Evolutionary conservation across 2,329 filamentous ascomycete genomes (phyloP).

Genomic region (Colletotrichum sp.): DNA sequence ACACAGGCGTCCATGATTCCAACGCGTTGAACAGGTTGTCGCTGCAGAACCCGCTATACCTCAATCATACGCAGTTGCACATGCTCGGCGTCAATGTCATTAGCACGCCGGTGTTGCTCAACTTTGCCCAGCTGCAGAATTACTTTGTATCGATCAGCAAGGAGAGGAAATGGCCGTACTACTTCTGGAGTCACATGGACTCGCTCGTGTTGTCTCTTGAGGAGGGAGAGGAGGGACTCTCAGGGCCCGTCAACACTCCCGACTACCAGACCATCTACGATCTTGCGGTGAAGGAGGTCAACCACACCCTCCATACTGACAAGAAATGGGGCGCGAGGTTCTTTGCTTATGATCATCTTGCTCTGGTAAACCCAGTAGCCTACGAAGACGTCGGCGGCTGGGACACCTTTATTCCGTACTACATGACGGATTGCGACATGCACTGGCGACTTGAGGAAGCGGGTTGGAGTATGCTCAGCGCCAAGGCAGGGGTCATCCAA

Average conservation of each 20-base stretch:
- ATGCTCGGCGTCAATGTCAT: constrained; percentile 57
- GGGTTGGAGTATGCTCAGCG: constrained; percentile 44
- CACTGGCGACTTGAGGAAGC: constrained; percentile 52
- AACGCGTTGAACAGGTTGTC: constrained; percentile 52
- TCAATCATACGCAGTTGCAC: constrained; percentile 55
- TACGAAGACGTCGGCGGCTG: constrained; percentile 58
- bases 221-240: constrained; percentile 29
- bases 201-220: constrained; percentile 49
- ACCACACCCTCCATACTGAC: constrained; percentile 32
- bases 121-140: constrained; percentile 62
- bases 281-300: constrained; percentile 40
- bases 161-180: constrained; percentile 48
- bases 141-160: constrained; percentile 54
- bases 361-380: constrained; percentile 59
- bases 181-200: constrained; percentile 64
- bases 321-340: constrained; percentile 56
- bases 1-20: constrained; percentile 60
- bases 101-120: constrained; percentile 55
- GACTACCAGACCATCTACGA: constrained; percentile 48
- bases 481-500: constrained; percentile 45
- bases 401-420: constrained; percentile 64
- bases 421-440: constrained; percentile 63
- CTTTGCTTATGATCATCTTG: constrained; percentile 64
- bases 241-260: constrained; percentile 31
- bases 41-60: constrained; percentile 61